Base-by-base conservation (phyloP, 2,329 filamentous ascomycete species). In the Claviceps sp. region DNA sequence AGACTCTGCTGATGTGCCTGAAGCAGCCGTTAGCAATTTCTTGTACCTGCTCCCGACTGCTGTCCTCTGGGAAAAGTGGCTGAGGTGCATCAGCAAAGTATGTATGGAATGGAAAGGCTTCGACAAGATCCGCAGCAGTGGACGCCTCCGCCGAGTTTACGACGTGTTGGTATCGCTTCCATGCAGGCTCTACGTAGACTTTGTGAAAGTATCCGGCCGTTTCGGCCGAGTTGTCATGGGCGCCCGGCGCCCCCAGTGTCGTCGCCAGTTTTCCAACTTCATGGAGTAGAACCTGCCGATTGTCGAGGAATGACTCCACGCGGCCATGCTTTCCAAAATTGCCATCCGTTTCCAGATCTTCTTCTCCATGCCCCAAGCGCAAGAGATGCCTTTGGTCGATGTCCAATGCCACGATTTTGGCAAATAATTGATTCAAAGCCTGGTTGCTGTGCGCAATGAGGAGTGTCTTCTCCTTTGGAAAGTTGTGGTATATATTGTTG, bases 401-500 rank as follows among this genome's bases (percentile, higher is more conserved):
- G 61, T 97, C 89, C 30, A 98, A 75, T 5, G 86, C 87, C n/a
- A 91, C 85, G 55, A 98, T 98, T 71, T 98, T 98, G 61, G 94
- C 87, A 70, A 98, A 98, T 1, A 98, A 76, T 65, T 98, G 93
- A 62, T 98, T 98, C 9, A 98, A 74, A 2, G 93, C 94, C 67
- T 98, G 94, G 63, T 98, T 98, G 68, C 91, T 97, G 67, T 98
- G 93, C 4, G 93, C 93, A 57, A 98, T 82, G 42, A 98, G 79
- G 18, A 98, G 72, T 0, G 93, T 98, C 60, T 89, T 85, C 67
- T 98, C 89, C 57, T 84, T 76, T 7, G 93, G 90, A 65, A 96
- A 98, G 69, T 97, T 95, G 72, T 97, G 91, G 64, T 98, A 98
- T 60, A 98, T 86, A 66, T 97, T 96, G 72, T 88, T 96, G 70